Base-by-base conservation (phyloP, 176 grass and related monocot species). In the Aegilops umbellulata region DNA sequence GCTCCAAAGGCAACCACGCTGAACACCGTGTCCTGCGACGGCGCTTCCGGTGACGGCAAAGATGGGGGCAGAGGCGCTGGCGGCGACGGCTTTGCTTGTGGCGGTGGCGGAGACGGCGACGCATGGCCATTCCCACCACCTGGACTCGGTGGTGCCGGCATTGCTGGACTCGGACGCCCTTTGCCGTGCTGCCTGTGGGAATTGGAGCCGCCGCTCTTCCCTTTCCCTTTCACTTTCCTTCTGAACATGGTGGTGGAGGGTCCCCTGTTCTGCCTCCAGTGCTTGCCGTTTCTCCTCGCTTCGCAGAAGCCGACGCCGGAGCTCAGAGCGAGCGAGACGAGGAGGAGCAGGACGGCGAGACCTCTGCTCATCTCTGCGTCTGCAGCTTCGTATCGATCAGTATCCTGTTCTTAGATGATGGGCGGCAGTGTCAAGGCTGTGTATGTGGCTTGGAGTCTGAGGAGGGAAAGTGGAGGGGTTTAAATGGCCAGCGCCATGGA, bases 1-100 rank as follows among this genome's bases (percentile, higher is more conserved):
- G 91, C 95, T 68, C 95, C 95, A 72, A 91, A 98, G n/a, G 92
- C 86, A 78, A 95, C 79, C 32, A 98, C 95, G 67, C 86, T 91
- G 55, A 90, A 98, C 62, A 83, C 60, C 6, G 41, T 79, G 10
- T 41, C 80, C 0, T 81, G 62, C 10, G 71, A 87, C 4, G 27
- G 44, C 16, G 6, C 15, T 1, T 51, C 47, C 35, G 35, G 35
- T 36, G 35, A 7, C 2, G 25, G 49, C 51, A 39, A 1, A 3
- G 60, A 29, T 13, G 42, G 78, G 2, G 69, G 34, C 35, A 22
- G 32, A 36, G 32, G 66, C 1, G 66, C 31, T 13, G 34, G 68
- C 1, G 27, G 63, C 1, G 31, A 35, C 3, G 61, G 41, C 4
- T 14, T 5, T 66, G 26, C 64, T 66, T 66, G 64, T 66, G 74